phyloP scores from a whole-genome alignment of 495 filamentous ascomycete genomes.

The Penicillium nucicola region DNA sequence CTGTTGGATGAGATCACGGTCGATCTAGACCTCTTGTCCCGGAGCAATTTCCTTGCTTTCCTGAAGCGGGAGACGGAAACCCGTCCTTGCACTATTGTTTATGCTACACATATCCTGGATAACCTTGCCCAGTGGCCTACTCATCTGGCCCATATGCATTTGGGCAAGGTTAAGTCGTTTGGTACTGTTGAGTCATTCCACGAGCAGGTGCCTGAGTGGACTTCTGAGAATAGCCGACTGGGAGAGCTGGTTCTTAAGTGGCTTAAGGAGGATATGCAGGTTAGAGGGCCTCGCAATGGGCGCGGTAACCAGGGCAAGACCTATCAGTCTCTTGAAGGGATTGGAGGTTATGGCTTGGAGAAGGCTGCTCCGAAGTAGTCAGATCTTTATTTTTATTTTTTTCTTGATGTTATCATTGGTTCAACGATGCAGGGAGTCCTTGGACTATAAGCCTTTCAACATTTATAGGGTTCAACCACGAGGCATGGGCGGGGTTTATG shows the following conservation, averaged over 20 bases:
- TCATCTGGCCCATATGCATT: constrained; percentile 90
- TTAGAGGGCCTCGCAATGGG: constrained; percentile 71
- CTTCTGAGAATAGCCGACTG: constrained; percentile 64
- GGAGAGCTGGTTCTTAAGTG: constrained; percentile 85
- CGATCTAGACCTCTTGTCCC: constrained; percentile 82
- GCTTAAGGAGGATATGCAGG: constrained; percentile 78
- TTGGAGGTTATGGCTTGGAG: constrained; percentile 83
- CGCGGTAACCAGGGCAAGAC: constrained; percentile 63
- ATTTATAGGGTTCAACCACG: constrained; percentile 28
- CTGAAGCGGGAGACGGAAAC: constrained; percentile 81
- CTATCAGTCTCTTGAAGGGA: constrained; percentile 60
- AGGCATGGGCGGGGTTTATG: constrained; percentile 24
- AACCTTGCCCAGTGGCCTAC: constrained; percentile 91
- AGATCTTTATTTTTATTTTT: not conserved
- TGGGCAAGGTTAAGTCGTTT: constrained; percentile 82
- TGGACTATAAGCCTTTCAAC: constrained; percentile 31
- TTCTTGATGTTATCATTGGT: constrained; percentile 5
- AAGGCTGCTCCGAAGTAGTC: constrained; percentile 33
- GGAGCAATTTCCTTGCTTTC: constrained; percentile 82
- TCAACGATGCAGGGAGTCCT: constrained; percentile 3
- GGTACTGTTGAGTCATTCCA: constrained; percentile 62
- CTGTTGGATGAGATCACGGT: constrained; percentile 97
- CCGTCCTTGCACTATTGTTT: constrained; percentile 85
- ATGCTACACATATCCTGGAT: constrained; percentile 96
- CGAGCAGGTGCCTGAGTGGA: constrained; percentile 35